Conservation (phyloP, 2,329 filamentous ascomycete genomes). For the Nemania sp. region DNA sequence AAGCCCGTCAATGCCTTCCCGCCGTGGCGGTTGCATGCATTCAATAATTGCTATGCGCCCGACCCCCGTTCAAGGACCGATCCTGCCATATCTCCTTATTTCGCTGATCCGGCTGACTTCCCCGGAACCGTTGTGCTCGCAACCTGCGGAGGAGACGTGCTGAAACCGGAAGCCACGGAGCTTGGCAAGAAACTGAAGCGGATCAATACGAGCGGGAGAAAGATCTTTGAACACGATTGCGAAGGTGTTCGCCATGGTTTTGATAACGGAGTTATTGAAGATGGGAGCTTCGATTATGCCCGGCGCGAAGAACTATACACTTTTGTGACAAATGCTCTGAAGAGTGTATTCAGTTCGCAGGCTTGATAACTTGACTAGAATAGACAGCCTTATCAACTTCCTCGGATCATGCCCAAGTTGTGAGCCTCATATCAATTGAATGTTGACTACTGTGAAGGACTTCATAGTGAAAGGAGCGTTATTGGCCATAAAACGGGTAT, state of each 20-base stretch:
- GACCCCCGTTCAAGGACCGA: slow-evolving; percentile 18
- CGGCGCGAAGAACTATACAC: slow-evolving; percentile 1
- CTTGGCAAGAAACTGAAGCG: slow-evolving; percentile 8
- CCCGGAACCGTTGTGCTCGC: slow-evolving; percentile 20
- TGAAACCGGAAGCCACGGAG: slow-evolving; percentile 19
- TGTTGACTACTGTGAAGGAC: too few species aligned
- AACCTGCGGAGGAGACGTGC: slow-evolving; percentile 20
- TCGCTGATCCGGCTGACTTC: slow-evolving; percentile 22
- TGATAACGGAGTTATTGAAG: neutral
- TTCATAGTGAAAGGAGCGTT: too few species aligned
- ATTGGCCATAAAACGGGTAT: too few species aligned
- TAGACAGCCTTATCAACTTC: neutral
- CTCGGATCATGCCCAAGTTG: too few species aligned
- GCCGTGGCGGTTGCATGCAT: slow-evolving; percentile 10
- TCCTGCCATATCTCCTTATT: slow-evolving; percentile 21
- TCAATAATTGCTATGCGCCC: slow-evolving; percentile 25
- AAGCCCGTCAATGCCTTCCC: slow-evolving; percentile 18
- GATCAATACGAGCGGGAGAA: neutral
- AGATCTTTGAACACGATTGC: neutral
- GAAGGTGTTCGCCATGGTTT: slow-evolving; percentile 6
- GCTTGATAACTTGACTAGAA: neutral
- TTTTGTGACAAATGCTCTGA: slow-evolving; percentile 1
- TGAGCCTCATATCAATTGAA: too few species aligned
- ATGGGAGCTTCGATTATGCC: slow-evolving; percentile 6
- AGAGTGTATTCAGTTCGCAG: neutral